Evolutionary conservation across 345 rosid genomes (phyloP), one percentile per base, ranked within the genome.

Genomic region (Eutrema japonicum): DNA sequence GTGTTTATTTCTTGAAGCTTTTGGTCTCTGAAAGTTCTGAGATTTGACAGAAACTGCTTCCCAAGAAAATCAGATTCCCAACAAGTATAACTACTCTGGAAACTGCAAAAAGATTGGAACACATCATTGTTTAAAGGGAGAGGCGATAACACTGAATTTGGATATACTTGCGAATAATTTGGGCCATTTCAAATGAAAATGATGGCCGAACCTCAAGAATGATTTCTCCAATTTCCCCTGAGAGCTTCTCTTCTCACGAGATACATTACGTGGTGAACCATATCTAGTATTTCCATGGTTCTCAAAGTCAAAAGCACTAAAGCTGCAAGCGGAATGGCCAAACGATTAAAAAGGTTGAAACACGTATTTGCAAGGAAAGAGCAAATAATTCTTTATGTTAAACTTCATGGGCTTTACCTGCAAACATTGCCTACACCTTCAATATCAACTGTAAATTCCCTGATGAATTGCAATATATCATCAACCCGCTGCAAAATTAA

Each of bases 171-270:
- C 6, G 10, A 53, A 35, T 10, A 56, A 3, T 7, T 10, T 10
- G 43, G 14, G 16, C 12, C 12, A 36, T 5, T 47, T 37, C 56
- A 56, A 43, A 32, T 14, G 42, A 32, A 38, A 62, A 54, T 16
- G 26, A 49, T 41, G 53, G 26, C 36, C 82, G 60, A 75, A 96
- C 99, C 99, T 87, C 82, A 96, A 84, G 83, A 96, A 90, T 43
- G 99, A 92, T 80, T 96, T 96, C 85, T 92, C 99, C 88, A 96
- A 79, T 87, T 96, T 96, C 71, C 99, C 99, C 60, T 96, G 98
- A 59, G 93, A 92, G 74, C 99, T 96, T 84, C 92, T 89, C 79
- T 79, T 79, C 50, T 72, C 76, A 45, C 69, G 79, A 56, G 85
- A 72, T 41, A 80, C 79, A 54, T 88, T 81, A 48, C 75, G 51